Base-by-base conservation (phyloP, 768 basidiomycete genomes). In the Leucocoprinus birnbaumii region DNA sequence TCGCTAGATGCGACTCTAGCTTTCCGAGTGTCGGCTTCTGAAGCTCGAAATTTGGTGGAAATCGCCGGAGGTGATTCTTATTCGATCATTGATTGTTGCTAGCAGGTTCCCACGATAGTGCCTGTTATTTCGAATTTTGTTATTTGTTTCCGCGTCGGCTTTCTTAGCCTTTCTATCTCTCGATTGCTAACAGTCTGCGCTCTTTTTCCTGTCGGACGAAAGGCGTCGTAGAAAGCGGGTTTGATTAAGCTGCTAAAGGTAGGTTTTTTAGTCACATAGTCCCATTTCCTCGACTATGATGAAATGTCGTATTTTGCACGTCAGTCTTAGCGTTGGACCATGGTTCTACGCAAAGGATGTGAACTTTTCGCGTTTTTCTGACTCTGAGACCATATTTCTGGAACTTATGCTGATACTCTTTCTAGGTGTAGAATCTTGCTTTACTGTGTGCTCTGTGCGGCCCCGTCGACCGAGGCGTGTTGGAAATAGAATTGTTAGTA, bases 221-320 rank as follows among this genome's bases (percentile, higher is more conserved):
- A 11, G 31, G 31, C 11, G 31, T 5, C 6, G 6, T 38, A 14
- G 9, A 7, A 14, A 38, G 8, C 9, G 38, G 38, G 13, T n/a
- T 38, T 50, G 10, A 13, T 5, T 11, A 31, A 5, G 5, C 22
- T 16, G n/a, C 35, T n/a, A 11, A 31, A 53, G 46, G 53, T 42
- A 55, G 11, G 53, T 27, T 38, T 13, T 37, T 31, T 24, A 27
- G 8, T 22, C 21, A 19, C 24, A n/a, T 5, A 3, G 14, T 35
- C 7, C 14, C 26, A n/a, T 42, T 53, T 5, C 35, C 21, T 42
- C 50, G 44, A 49, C 43, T 48, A 68, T 63, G 80, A 82, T 73
- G 80, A 82, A 57, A 63, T 66, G 52, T 69, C 63, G 58, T 58
- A 25, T 60, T 83, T 83, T 83, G 82, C 82, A 83, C 80, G 82